A percentile compares a stretch with the other conserved stretches of the same genome.
Evolutionary conservation across 495 filamentous ascomycete genomes (phyloP).

Genomic region (Hypoxylon crocopeplum): DNA sequence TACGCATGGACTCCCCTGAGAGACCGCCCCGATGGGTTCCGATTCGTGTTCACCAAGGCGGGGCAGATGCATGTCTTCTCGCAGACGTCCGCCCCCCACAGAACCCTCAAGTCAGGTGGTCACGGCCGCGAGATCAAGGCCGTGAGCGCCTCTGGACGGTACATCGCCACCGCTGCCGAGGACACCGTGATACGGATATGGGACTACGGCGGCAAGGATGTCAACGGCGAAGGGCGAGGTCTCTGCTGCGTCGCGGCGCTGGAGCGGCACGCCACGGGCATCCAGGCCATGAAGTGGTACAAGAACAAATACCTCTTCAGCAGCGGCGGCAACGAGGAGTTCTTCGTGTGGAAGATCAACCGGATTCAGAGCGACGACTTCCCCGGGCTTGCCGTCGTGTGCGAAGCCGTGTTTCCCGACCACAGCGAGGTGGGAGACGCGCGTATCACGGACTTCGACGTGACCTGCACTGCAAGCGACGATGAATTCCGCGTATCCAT

Average conservation of each 20-base stretch:
- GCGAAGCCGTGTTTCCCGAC: conserved; percentile 67
- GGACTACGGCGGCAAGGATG: conserved; percentile 28
- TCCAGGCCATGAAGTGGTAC: conserved; percentile 83
- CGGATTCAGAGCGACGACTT: conserved; percentile 55
- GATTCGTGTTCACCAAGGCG: conserved; percentile 64
- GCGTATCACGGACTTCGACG: conserved; percentile 75
- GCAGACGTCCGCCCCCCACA: conserved; percentile 56
- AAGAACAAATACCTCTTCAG: conserved; percentile 75
- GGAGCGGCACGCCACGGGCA: conserved; percentile 77
- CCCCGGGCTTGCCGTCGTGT: conserved; percentile 61
- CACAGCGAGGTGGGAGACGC: conserved; percentile 70
- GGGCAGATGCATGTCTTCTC: conserved; percentile 59
- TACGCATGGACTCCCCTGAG: conserved; percentile 65
- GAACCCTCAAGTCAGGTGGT: conserved; percentile 67
- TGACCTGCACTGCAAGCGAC: conserved; percentile 35
- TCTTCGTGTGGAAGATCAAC: conserved; percentile 80
- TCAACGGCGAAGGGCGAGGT: neutral
- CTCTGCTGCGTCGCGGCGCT: conserved; percentile 66
- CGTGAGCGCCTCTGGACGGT: conserved; percentile 58
- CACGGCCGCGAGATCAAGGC: conserved; percentile 92
- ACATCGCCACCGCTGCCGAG: conserved; percentile 86
- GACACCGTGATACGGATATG: conserved; percentile 85
- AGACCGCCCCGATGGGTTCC: conserved; percentile 41
- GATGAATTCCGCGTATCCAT: conserved; percentile 63
- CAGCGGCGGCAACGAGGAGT: conserved; percentile 84